phyloP scores from a whole-genome alignment of 108 stramenopile species.

The Nitzschia inconspicua region DNA sequence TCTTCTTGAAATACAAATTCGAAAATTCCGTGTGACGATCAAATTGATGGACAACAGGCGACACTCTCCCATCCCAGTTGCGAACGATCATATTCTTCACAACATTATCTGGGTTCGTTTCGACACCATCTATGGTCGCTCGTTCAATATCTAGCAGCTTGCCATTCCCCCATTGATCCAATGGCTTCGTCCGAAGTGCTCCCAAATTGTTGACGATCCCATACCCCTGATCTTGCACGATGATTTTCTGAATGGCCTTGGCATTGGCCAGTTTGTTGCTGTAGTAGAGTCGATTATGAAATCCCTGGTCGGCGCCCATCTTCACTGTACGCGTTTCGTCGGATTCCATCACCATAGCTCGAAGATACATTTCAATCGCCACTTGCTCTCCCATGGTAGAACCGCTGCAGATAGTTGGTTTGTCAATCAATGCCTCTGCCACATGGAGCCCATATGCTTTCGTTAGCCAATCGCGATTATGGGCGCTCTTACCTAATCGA shows the following conservation, averaged over 20 bases:
- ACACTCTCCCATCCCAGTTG: conserved; percentile 46
- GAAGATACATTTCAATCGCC: conserved; percentile 77
- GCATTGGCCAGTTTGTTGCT: conserved; percentile 36
- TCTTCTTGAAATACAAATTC: no score
- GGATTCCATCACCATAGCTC: conserved; percentile 78
- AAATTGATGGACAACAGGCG: conserved; percentile 60
- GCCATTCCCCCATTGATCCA: conserved; percentile 42
- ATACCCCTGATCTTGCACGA: conserved; percentile 50
- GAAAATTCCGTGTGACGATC: conserved; percentile 37
- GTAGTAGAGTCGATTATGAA: conserved; percentile 65
- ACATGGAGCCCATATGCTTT: conserved; percentile 46
- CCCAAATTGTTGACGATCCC: conserved; percentile 64
- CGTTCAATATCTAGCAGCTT: no score
- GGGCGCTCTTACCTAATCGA: conserved; percentile 55
- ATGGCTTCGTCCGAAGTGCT: conserved; percentile 32
- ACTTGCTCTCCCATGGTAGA: conserved; percentile 81
- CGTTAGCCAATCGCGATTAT: conserved; percentile 64
- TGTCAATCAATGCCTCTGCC: conserved; percentile 39
- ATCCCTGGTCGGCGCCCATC: conserved; percentile 84
- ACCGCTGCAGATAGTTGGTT: conserved; percentile 77
- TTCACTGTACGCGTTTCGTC: conserved; percentile 63
- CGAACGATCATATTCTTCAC: conserved; percentile 10
- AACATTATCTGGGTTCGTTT: no score
- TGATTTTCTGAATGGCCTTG: conserved; percentile 29
- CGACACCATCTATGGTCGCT: no score